A percentile compares a stretch with the other conserved stretches of the same genome.
Evolutionary conservation across 805 yeast genomes (phyloP).

Genomic region (Cyberlindnera samutprakarnensis): DNA sequence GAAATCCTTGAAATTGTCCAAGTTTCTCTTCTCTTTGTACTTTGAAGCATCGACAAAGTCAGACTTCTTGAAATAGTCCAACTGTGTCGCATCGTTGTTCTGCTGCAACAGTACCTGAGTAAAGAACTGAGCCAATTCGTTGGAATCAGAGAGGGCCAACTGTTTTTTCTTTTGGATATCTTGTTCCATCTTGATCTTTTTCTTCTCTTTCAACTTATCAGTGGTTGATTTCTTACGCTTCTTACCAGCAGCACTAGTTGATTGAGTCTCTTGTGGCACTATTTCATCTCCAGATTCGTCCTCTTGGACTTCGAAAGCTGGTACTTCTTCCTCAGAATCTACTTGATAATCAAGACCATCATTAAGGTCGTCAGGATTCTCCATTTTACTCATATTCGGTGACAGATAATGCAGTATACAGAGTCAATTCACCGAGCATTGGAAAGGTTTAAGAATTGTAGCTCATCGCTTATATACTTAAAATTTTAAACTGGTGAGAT

Average conservation of each 20-base stretch:
- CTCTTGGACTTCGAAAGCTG: slow-evolving; percentile 26
- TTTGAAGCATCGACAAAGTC: slow-evolving; percentile 58
- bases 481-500: too few species aligned
- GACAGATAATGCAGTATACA: too few species aligned
- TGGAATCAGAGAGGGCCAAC: slow-evolving; percentile 49
- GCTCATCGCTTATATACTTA: too few species aligned
- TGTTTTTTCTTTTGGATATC: slow-evolving; percentile 51
- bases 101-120: slow-evolving; percentile 51
- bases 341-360: slow-evolving; percentile 66
- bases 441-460: too few species aligned
- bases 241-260: slow-evolving; percentile 1
- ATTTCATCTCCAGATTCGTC: slow-evolving; percentile 22
- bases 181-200: slow-evolving; percentile 57
- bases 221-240: slow-evolving; percentile 23
- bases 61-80: slow-evolving; percentile 58
- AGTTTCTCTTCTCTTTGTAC: slow-evolving; percentile 42
- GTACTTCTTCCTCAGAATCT: slow-evolving; percentile 33
- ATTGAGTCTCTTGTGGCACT: slow-evolving; percentile 6
- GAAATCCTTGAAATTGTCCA: slow-evolving; percentile 51
- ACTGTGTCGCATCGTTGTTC: slow-evolving; percentile 60
- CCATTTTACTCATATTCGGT: slow-evolving; percentile 7
- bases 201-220: slow-evolving; percentile 53
- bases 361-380: slow-evolving; percentile 56
- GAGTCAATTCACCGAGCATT: too few species aligned
- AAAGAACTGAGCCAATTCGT: slow-evolving; percentile 58